phyloP scores from a whole-genome alignment of 2,329 filamentous ascomycete species.

The Talaromyces sp. region DNA sequence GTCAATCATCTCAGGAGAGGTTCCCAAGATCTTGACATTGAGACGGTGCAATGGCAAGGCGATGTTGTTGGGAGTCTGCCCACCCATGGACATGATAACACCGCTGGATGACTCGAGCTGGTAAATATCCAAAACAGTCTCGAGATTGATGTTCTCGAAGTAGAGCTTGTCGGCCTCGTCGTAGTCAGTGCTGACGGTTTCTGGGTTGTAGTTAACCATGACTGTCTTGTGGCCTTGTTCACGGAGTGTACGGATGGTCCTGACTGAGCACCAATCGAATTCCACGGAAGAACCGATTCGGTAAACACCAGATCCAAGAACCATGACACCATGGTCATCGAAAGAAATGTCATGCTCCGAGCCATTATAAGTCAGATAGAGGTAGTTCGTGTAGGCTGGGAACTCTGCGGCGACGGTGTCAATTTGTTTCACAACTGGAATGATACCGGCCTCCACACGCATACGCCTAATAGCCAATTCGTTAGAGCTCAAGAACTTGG shows the following conservation, averaged over 20 bases:
- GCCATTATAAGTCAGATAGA: conserved; percentile 94
- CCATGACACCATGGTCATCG: conserved; percentile 90
- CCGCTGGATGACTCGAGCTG: conserved; percentile 78
- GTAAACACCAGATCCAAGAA: conserved; percentile 92
- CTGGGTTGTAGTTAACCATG: conserved; percentile 93
- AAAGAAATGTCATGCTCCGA: conserved; percentile 80
- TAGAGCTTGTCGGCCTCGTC: conserved; percentile 93
- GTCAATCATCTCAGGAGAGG: conserved; percentile 98
- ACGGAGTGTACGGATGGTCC: conserved; percentile 85
- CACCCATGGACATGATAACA: conserved; percentile 92
- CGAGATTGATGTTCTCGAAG: conserved; percentile 91
- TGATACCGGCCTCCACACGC: conserved; percentile 80
- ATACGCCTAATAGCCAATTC: conserved; percentile 83
- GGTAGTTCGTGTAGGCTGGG: conserved; percentile 89
- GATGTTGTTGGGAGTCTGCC: conserved; percentile 97
- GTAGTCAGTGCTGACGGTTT: conserved; percentile 86
- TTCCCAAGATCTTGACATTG: conserved; percentile 89
- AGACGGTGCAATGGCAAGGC: conserved; percentile 82
- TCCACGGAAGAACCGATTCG: conserved; percentile 96
- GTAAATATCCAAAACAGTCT: conserved; percentile 91
- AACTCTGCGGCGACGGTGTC: conserved; percentile 98
- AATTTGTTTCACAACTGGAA: conserved; percentile 93
- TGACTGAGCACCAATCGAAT: conserved; percentile 98
- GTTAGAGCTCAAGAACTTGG: conserved; percentile 91
- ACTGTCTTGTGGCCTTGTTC: conserved; percentile 85